A percentile compares a stretch with the other conserved stretches of the same genome.
phyloP scores from a whole-genome alignment of 495 filamentous ascomycete species.

The Trichoderma gamsii region DNA sequence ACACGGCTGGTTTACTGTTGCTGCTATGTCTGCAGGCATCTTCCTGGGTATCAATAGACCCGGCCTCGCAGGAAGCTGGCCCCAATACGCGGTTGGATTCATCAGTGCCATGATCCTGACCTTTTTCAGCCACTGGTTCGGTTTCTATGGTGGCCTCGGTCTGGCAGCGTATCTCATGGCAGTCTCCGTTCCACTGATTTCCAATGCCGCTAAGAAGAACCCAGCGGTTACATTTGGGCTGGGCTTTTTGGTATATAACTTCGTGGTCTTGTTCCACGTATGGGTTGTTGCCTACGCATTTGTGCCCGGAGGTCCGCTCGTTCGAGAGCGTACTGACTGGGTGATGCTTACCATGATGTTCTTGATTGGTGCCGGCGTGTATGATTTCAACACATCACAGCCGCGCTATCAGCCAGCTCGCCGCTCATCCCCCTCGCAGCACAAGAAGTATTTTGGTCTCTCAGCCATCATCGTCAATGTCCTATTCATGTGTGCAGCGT shows the following conservation, averaged over 20 bases:
- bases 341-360: conserved; percentile 84
- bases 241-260: conserved; percentile 83
- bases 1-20: conserved; percentile 78
- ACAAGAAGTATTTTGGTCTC: conserved; percentile 47
- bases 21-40: conserved; percentile 81
- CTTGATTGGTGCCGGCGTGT: conserved; percentile 77
- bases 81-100: conserved; percentile 68
- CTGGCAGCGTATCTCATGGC: conserved; percentile 77
- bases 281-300: conserved; percentile 99
- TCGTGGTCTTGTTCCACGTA: conserved; percentile 88
- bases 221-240: conserved; percentile 77
- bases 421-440: conserved; percentile 24
- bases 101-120: conserved; percentile 78
- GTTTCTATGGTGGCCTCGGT: conserved; percentile 78
- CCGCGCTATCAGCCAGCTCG: conserved; percentile 19
- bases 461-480: conserved; percentile 62
- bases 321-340: conserved; percentile 94
- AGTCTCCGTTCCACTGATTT: conserved; percentile 68
- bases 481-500: conserved; percentile 71
- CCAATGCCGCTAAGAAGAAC: conserved; percentile 64
- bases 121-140: conserved; percentile 73
- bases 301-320: conserved; percentile 90
- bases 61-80: conserved; percentile 68
- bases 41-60: conserved; percentile 68
- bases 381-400: conserved; percentile 51